Evolutionary conservation across 2,329 filamentous ascomycete species (phyloP).

Genomic region (Arthrobotrys musiformis): DNA sequence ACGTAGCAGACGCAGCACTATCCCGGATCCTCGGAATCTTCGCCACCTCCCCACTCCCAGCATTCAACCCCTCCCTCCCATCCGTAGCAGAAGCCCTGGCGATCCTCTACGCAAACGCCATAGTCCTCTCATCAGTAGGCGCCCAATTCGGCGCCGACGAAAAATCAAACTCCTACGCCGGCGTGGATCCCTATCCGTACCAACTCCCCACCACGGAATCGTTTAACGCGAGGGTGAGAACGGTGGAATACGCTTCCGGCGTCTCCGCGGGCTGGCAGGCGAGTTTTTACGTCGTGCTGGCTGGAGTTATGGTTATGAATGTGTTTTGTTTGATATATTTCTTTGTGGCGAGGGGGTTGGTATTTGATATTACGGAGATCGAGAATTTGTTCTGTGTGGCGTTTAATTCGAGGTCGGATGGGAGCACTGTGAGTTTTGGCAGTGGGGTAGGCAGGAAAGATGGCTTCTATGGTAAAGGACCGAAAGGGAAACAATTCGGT

Average conservation of each 20-base stretch:
- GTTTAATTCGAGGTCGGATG: slow-evolving; percentile 30
- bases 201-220: slow-evolving; percentile 63
- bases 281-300: slow-evolving; percentile 75
- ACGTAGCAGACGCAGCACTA: slow-evolving; percentile 38
- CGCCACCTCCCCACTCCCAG: slow-evolving; percentile 30
- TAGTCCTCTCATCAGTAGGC: slow-evolving; percentile 71
- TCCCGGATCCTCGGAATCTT: slow-evolving; percentile 48
- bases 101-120: slow-evolving; percentile 74
- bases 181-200: slow-evolving; percentile 57
- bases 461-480: slow-evolving; percentile 43
- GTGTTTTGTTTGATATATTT: slow-evolving; percentile 66
- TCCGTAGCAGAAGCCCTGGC: slow-evolving; percentile 79
- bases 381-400: slow-evolving; percentile 53
- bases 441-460: slow-evolving; percentile 1
- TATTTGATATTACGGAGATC: slow-evolving; percentile 51
- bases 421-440: background rate
- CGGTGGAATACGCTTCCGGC: slow-evolving; percentile 77
- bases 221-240: slow-evolving; percentile 74
- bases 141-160: slow-evolving; percentile 67
- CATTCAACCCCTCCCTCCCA: slow-evolving; percentile 69
- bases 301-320: slow-evolving; percentile 75
- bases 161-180: slow-evolving; percentile 61
- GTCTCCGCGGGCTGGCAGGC: slow-evolving; percentile 71
- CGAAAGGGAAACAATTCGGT: slow-evolving; percentile 40
- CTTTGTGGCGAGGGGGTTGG: slow-evolving; percentile 35